phyloP scores from a whole-genome alignment of 2,329 filamentous ascomycete genomes.

The Cryphonectria radicalis region DNA sequence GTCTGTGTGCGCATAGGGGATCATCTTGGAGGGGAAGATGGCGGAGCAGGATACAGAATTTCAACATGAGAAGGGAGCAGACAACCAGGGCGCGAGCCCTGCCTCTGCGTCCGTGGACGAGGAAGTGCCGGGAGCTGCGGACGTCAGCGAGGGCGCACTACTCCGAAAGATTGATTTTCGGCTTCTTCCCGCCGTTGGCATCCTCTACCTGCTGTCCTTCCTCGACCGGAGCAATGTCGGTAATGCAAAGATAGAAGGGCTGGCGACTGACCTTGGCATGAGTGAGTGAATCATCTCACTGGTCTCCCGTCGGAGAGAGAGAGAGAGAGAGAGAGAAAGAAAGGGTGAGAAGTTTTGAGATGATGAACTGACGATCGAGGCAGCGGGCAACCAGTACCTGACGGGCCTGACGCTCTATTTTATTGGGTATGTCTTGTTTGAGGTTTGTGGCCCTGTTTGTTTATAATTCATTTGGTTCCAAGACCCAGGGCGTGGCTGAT shows the following conservation, averaged over 20 bases:
- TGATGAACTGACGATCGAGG: constrained; percentile 9
- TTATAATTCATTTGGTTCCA: not conserved
- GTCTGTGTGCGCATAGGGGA: not conserved
- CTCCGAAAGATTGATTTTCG: constrained; percentile 60
- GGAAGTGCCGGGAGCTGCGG: constrained; percentile 6
- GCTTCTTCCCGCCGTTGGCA: constrained; percentile 57
- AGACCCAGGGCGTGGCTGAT: not conserved
- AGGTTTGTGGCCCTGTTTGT: constrained; percentile 41
- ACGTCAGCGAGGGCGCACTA: constrained; percentile 59
- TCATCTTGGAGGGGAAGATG: constrained; percentile 1
- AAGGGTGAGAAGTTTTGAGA: not conserved
- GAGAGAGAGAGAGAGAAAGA: too few species aligned
- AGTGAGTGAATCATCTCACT: constrained; percentile 42
- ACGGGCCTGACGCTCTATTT: constrained; percentile 71
- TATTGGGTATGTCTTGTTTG: constrained; percentile 61
- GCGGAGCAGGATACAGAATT: constrained; percentile 17
- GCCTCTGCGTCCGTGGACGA: constrained; percentile 20
- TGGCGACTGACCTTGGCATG: constrained; percentile 56
- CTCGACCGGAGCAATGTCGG: constrained; percentile 63
- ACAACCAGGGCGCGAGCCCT: constrained; percentile 5
- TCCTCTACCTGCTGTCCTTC: constrained; percentile 61
- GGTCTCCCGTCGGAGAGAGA: not conserved
- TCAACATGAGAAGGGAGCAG: constrained; percentile 16
- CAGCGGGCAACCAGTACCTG: constrained; percentile 65
- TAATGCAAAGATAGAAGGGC: constrained; percentile 61